phyloP scores from a whole-genome alignment of 148 eudicot genomes.

The Selenicereus undatus region DNA sequence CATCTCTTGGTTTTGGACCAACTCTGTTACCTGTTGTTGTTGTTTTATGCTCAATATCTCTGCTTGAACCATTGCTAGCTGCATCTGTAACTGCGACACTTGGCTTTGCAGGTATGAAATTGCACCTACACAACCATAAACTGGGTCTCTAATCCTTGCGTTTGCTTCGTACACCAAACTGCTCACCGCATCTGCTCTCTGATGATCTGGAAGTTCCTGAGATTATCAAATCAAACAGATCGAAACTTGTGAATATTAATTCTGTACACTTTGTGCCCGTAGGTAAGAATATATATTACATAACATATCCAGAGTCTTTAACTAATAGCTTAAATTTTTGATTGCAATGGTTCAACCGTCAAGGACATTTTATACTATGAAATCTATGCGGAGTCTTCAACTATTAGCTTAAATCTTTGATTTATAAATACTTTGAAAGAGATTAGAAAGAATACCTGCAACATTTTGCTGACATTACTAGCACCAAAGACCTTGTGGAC shows the following conservation, averaged over 20 bases:
- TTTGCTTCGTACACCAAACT: constrained; percentile 89
- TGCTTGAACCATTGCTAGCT: constrained; percentile 74
- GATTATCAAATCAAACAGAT: not conserved
- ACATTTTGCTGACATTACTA: constrained; percentile 89
- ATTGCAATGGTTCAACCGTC: too few relatives aligned
- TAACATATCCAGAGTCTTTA: too few relatives aligned
- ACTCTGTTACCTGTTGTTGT: not conserved
- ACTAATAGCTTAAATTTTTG: not conserved
- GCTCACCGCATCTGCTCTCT: constrained; percentile 81
- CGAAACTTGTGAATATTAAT: too few relatives aligned
- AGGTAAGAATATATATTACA: too few relatives aligned
- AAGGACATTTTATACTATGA: too few relatives aligned
- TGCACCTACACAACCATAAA: constrained; percentile 90
- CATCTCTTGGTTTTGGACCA: constrained; percentile 20
- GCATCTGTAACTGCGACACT: constrained; percentile 82
- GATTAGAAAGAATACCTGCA: constrained; percentile 46
- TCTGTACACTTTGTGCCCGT: too few relatives aligned
- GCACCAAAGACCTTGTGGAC: constrained; percentile 96
- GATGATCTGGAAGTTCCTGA: constrained; percentile 72
- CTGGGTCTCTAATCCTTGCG: constrained; percentile 75
- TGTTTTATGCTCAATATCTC: constrained; percentile 74
- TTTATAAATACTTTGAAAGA: too few relatives aligned
- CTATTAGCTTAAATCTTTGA: too few relatives aligned
- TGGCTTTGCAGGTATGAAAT: constrained; percentile 76
- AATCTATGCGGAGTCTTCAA: too few relatives aligned